Base-by-base conservation (phyloP, 2,329 filamentous ascomycete genomes). In the Elsinoe ampelina region DNA sequence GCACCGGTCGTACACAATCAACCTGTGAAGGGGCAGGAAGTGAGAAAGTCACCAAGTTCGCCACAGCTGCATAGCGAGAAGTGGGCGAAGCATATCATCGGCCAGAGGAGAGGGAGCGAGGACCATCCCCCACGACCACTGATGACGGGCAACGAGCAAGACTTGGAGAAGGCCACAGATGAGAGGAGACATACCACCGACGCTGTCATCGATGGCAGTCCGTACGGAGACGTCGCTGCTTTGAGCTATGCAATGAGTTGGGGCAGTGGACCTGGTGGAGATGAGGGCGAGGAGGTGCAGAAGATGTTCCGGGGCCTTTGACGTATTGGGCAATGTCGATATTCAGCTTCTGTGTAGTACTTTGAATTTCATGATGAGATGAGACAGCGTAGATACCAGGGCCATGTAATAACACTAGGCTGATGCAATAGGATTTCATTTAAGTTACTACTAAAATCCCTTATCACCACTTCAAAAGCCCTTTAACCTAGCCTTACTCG, bases 211-310 rank as follows among this genome's bases (percentile, higher is more conserved):
- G 48, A 36, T 2, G 48, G 48, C n/a, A 52, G 34, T 11, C 32
- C 48, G 12, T 52, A 52, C 22, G 48, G 48, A 12, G 48, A 52
- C 20, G 48, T 52, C 8, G 17, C 48, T 1, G 48, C 32, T 2
- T n/a, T 52, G 13, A 52, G 48, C 34, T 52, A 39, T 52, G 48
- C 48, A 30, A 52, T 52, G 48, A 52, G 48, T 15, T 52, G 48
- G 48, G 48, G 48, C 13, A 52, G 48, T 12, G 32, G 19, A 38
- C 20, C 26, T 6, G 34, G 34, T 36, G 34, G 32, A 12, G 48
- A 52, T 13, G 48, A 52, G 36, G 32, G 11, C 5, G 48, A 52
- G 34, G 48, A 52, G 48, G 15, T 52, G 10, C 36, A 26, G 34
- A 52, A 52, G 34, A 52, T 52, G 48, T 52, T 52, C 13, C 17